These are phyloP conservation scores for Salvia sclarea DNA, from an alignment of 305 asterid genomes.

Conservation along the genomic window DNA sequence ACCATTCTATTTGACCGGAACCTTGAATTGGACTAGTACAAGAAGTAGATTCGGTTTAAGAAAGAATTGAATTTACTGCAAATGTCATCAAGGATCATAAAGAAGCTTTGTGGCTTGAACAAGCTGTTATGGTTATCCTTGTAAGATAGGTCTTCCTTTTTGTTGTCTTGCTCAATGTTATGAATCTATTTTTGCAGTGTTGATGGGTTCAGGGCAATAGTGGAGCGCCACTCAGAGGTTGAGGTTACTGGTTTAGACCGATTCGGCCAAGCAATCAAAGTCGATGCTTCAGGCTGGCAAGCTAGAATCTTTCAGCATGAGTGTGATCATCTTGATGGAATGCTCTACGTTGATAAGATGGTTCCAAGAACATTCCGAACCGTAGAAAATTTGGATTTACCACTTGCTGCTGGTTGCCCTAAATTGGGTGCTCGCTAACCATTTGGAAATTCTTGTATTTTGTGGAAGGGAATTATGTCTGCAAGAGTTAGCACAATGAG, in stretches of 20 bases:
- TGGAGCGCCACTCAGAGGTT: conserved; percentile 76
- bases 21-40: background rate
- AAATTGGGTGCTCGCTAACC: conserved; percentile 49
- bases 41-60: too few species aligned
- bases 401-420: conserved; percentile 76
- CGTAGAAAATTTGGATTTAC: conserved; percentile 65
- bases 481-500: background rate
- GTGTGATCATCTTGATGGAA: conserved; percentile 89
- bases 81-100: too few species aligned
- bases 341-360: conserved; percentile 85
- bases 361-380: conserved; percentile 77
- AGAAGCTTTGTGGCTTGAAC: too few species aligned
- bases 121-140: too few species aligned
- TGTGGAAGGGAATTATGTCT: background rate
- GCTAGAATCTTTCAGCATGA: conserved; percentile 94
- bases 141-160: too few species aligned
- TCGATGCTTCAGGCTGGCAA: conserved; percentile 93
- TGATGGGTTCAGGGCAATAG: conserved; percentile 86
- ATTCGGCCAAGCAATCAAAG: conserved; percentile 62
- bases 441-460: background rate
- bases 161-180: background rate
- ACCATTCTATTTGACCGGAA: background rate
- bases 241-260: conserved; percentile 78
- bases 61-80: too few species aligned
- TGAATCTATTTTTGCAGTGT: conserved; percentile 48